These are phyloP conservation scores for Linaria vulgaris DNA, from an alignment of 257 asterid genomes.

Conservation along the genomic window DNA sequence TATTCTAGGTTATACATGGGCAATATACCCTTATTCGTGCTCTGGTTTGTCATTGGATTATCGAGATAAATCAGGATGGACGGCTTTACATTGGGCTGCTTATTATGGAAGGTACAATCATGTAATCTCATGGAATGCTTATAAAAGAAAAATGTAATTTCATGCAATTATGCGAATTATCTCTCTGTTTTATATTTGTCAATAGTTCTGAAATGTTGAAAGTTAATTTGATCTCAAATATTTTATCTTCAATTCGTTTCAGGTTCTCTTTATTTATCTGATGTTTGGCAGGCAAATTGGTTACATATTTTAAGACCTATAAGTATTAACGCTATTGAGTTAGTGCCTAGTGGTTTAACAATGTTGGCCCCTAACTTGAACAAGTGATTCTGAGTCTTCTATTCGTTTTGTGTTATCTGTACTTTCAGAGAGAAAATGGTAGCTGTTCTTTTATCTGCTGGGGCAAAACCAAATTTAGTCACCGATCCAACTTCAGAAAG, in stretches of 20 bases:
- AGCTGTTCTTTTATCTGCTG: constrained; percentile 83
- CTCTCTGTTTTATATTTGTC: no score
- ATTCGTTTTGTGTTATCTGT: constrained; percentile 1
- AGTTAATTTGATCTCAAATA: no score
- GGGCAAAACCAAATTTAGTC: constrained; percentile 89
- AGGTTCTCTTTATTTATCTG: no score
- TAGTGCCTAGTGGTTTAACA: no score
- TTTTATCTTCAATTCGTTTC: no score
- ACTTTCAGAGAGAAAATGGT: constrained; percentile 88
- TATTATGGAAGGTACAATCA: constrained; percentile 74
- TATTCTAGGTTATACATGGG: constrained; percentile 94
- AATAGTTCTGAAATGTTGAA: no score
- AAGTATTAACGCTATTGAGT: no score
- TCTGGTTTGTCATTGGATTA: constrained; percentile 87
- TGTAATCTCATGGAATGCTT: not conserved
- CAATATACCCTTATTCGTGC: constrained; percentile 71
- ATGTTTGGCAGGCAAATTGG: no score
- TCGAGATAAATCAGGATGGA: constrained; percentile 94
- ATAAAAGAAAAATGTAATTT: no score
- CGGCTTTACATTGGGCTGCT: constrained; percentile 99
- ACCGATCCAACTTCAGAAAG: constrained; percentile 80
- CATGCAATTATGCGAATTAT: no score
- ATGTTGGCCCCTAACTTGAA: constrained; percentile 1
- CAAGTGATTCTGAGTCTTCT: constrained; percentile 1
- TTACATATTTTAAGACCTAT: no score